Conservation (phyloP, 2,329 filamentous ascomycete genomes). For the Tetracladium maxilliforme region DNA sequence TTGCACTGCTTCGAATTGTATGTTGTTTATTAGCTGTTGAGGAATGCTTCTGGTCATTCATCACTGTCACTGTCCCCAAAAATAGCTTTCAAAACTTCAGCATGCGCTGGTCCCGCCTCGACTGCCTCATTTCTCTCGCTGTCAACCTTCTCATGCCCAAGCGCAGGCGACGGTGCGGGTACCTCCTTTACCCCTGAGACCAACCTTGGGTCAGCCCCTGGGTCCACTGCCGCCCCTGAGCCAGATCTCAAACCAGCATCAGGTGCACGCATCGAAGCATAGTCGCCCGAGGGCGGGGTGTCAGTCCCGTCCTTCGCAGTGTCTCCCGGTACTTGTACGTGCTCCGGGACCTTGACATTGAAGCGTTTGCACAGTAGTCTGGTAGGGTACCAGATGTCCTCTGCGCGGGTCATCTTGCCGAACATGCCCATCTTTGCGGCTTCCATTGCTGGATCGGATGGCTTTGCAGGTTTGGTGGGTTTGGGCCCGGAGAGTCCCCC, state of each 20-base stretch:
- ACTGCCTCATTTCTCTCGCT: constrained; percentile 65
- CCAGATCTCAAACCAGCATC: constrained; percentile 24
- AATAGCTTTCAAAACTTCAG: constrained; percentile 79
- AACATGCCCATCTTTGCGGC: constrained; percentile 90
- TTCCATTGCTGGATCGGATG: constrained; percentile 65
- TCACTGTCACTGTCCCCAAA: constrained; percentile 81
- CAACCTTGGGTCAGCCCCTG: constrained; percentile 1
- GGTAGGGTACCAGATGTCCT: constrained; percentile 61
- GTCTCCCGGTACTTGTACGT: constrained; percentile 34
- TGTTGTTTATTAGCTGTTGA: too few species aligned
- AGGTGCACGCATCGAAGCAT: constrained; percentile 8
- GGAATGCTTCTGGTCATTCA: too few species aligned
- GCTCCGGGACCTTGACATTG: constrained; percentile 63
- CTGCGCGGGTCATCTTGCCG: constrained; percentile 67
- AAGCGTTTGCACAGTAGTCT: constrained; percentile 89
- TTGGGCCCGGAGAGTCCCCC: constrained; percentile 17
- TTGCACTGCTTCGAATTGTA: too few species aligned
- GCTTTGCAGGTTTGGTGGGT: constrained; percentile 37
- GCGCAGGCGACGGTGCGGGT: constrained; percentile 6
- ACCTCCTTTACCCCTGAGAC: constrained; percentile 5
- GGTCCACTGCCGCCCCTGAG: constrained; percentile 10
- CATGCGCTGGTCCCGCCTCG: constrained; percentile 58
- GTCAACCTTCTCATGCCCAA: constrained; percentile 33
- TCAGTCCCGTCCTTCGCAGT: constrained; percentile 6
- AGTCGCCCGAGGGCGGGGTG: constrained; percentile 6